phyloP scores from a whole-genome alignment of 2,329 filamentous ascomycete species.

The Microthyrium microscopicum region DNA sequence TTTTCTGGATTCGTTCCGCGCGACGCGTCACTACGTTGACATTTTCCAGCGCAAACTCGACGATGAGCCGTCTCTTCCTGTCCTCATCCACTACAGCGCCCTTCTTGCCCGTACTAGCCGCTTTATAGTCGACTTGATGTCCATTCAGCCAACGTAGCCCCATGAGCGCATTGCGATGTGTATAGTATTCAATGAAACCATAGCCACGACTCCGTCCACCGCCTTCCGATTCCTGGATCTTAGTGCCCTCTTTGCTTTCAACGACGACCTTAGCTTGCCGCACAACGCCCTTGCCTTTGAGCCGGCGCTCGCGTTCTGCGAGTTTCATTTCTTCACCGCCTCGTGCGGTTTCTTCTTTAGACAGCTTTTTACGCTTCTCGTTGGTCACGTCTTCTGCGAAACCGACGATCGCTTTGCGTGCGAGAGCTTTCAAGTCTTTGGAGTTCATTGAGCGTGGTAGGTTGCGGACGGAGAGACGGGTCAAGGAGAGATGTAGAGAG shows the following conservation, averaged over 20 bases:
- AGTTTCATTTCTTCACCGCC: slow-evolving; percentile 66
- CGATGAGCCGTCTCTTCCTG: slow-evolving; percentile 76
- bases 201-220: slow-evolving; percentile 81
- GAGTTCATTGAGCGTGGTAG: slow-evolving; percentile 67
- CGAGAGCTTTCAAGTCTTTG: slow-evolving; percentile 81
- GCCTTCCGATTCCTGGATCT: slow-evolving; percentile 59
- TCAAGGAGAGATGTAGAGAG: slow-evolving; percentile 72
- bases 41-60: slow-evolving; percentile 97
- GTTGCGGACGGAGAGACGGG: slow-evolving; percentile 80
- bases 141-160: slow-evolving; percentile 88
- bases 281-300: slow-evolving; percentile 73
- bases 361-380: slow-evolving; percentile 58
- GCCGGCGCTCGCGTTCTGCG: slow-evolving; percentile 62
- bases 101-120: slow-evolving; percentile 29
- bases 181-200: slow-evolving; percentile 92
- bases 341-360: slow-evolving; percentile 73
- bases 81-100: slow-evolving; percentile 35
- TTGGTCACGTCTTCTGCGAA: slow-evolving; percentile 82
- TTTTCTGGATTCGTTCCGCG: slow-evolving; percentile 47
- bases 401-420: slow-evolving; percentile 80
- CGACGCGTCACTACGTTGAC: slow-evolving; percentile 83
- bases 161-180: slow-evolving; percentile 88
- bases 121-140: slow-evolving; percentile 37
- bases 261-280: slow-evolving; percentile 91
- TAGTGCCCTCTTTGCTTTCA: slow-evolving; percentile 70